phyloP scores from a whole-genome alignment of 495 filamentous ascomycete genomes.

The Chaetomium tenue region DNA sequence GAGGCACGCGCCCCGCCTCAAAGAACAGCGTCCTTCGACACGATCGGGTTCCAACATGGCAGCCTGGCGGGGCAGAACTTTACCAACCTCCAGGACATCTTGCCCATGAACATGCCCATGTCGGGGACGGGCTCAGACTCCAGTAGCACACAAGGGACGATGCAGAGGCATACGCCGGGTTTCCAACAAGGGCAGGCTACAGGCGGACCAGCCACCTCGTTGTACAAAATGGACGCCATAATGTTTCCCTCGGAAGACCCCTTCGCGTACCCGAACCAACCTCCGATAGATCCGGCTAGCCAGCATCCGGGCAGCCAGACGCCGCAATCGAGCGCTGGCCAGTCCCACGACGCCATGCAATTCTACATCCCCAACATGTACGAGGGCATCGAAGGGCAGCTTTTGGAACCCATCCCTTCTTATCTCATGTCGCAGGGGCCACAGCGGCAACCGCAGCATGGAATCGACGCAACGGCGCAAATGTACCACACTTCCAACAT shows the following conservation, averaged over 20 bases:
- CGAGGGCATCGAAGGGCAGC: slow-evolving; percentile 49
- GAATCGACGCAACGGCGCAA: slow-evolving; percentile 39
- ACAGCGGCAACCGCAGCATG: slow-evolving; percentile 27
- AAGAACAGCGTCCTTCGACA: slow-evolving; percentile 36
- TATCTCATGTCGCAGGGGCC: slow-evolving; percentile 44
- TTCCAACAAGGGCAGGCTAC: slow-evolving; percentile 34
- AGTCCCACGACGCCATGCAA: slow-evolving; percentile 33
- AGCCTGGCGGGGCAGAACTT: slow-evolving; percentile 31
- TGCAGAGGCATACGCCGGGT: slow-evolving; percentile 24
- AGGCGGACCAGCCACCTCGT: slow-evolving; percentile 42
- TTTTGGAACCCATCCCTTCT: slow-evolving; percentile 47
- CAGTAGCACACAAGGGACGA: slow-evolving; percentile 24
- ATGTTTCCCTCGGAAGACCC: slow-evolving; percentile 93
- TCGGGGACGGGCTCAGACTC: slow-evolving; percentile 29
- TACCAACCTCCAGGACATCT: slow-evolving; percentile 33
- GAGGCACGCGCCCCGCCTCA: slow-evolving; percentile 30
- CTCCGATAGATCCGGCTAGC: slow-evolving; percentile 58
- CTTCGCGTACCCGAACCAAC: slow-evolving; percentile 85
- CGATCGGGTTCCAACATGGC: slow-evolving; percentile 33
- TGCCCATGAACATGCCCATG: slow-evolving; percentile 35
- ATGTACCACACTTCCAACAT: slow-evolving; percentile 38
- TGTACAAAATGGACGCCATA: slow-evolving; percentile 77
- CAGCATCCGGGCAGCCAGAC: slow-evolving; percentile 25
- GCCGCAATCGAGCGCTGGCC: slow-evolving; percentile 25
- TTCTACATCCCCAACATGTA: slow-evolving; percentile 46